Percentiles rank a stretch among this genome's conserved stretches.
phyloP scores from a whole-genome alignment of 805 yeast species.

The Tetrapisispora nanseiensis region DNA sequence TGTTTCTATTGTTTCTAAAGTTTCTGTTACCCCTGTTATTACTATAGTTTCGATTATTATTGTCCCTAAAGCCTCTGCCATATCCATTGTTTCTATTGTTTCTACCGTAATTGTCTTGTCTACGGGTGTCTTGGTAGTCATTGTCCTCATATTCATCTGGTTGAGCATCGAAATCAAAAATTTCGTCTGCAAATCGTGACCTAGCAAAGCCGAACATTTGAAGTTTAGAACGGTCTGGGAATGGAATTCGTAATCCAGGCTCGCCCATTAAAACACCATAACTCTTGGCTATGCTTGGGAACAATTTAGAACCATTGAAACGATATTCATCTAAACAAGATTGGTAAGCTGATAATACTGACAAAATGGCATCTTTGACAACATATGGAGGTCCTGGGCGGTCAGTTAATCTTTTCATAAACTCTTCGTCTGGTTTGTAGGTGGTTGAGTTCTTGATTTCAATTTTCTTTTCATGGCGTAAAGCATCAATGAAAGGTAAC shows the following conservation, averaged over 20 bases:
- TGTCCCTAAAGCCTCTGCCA: too few species aligned
- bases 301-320: conserved; percentile 18
- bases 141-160: background rate
- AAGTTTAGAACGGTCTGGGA: conserved; percentile 11
- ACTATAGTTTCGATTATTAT: too few species aligned
- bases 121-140: background rate
- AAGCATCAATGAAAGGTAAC: conserved; percentile 40
- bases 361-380: conserved; percentile 26
- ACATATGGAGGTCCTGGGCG: conserved; percentile 16
- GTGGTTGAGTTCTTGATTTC: conserved; percentile 37
- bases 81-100: background rate
- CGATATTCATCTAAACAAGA: conserved; percentile 27
- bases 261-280: conserved; percentile 20
- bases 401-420: conserved; percentile 20
- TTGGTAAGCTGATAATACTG: conserved; percentile 32
- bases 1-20: background rate
- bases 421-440: conserved; percentile 32
- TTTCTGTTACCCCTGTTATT: background rate
- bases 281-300: conserved; percentile 17
- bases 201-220: conserved; percentile 20
- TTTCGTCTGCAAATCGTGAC: conserved; percentile 13
- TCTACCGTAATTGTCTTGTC: background rate
- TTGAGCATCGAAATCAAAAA: conserved; percentile 13
- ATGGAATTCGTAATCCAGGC: conserved; percentile 15
- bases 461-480: conserved; percentile 45